Evolutionary conservation across 305 asterid genomes (phyloP).

Genomic region (Rubia tinctorum): DNA sequence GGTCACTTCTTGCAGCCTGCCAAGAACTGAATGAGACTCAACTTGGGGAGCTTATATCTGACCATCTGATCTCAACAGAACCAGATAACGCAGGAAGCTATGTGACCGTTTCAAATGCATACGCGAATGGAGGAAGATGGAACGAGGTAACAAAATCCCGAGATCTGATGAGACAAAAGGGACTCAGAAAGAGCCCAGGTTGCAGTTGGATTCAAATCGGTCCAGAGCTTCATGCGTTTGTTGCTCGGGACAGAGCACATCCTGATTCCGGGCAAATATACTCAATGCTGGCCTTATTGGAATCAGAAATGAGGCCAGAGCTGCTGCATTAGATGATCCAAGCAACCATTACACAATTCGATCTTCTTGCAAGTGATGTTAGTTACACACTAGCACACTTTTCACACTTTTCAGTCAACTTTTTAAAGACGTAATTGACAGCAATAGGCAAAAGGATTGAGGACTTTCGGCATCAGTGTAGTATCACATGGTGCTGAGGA

Average conservation of each 20-base stretch:
- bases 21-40: constrained; percentile 26
- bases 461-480: neutral
- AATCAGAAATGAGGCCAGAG: constrained; percentile 17
- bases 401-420: too few relatives aligned
- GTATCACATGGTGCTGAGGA: constrained; percentile 10
- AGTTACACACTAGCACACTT: neutral
- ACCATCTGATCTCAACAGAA: constrained; percentile 21
- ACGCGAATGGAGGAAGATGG: constrained; percentile 31
- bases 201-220: constrained; percentile 32
- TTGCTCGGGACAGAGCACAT: constrained; percentile 26
- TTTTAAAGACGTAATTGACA: neutral
- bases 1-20: constrained; percentile 33
- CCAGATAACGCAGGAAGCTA: constrained; percentile 30
- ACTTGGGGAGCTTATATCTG: constrained; percentile 20
- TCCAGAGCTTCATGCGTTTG: constrained; percentile 23
- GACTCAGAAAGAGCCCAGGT: constrained; percentile 27
- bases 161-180: constrained; percentile 25
- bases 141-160: constrained; percentile 24
- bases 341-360: neutral
- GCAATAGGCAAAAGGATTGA: neutral
- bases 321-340: neutral
- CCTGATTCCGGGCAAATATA: constrained; percentile 22
- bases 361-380: neutral
- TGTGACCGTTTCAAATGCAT: constrained; percentile 33
- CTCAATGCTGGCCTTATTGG: constrained; percentile 20